These are phyloP conservation scores for Pseudocercospora vitis DNA, from an alignment of 2,329 filamentous ascomycete genomes.

Conservation along the genomic window DNA sequence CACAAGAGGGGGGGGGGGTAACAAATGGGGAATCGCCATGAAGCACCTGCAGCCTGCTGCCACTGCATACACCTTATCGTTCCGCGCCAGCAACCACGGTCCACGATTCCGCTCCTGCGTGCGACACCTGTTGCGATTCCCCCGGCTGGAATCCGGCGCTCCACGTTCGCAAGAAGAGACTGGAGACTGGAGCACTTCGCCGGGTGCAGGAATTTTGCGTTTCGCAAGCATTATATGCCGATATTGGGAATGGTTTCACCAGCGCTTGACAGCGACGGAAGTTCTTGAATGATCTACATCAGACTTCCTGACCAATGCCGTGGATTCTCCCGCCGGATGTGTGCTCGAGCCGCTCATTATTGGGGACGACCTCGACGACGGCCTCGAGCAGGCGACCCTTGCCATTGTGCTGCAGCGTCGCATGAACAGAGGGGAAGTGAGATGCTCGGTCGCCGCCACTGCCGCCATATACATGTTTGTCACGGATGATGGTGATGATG, in stretches of 20 bases:
- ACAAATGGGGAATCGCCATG: neutral
- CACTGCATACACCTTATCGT: neutral
- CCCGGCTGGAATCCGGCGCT: no score
- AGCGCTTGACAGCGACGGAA: neutral
- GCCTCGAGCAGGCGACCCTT: neutral
- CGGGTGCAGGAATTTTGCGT: no score
- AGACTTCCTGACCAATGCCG: neutral
- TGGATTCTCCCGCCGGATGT: neutral
- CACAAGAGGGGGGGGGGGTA: conserved; percentile 6
- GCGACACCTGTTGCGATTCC: neutral
- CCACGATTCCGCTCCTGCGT: neutral
- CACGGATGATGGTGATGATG: neutral
- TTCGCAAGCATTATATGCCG: neutral
- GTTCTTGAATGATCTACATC: neutral
- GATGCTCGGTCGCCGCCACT: neutral
- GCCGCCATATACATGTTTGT: neutral
- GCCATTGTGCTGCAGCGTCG: neutral
- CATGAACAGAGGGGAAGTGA: neutral
- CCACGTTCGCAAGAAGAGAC: no score
- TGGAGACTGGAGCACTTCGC: no score
- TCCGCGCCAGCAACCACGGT: neutral
- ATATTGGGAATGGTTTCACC: neutral
- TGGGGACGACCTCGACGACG: neutral
- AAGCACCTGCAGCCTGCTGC: neutral
- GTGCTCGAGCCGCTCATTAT: neutral